These are phyloP conservation scores for Gnomoniopsis sp. DNA, from an alignment of 2,329 filamentous ascomycete species.

Conservation along the genomic window DNA sequence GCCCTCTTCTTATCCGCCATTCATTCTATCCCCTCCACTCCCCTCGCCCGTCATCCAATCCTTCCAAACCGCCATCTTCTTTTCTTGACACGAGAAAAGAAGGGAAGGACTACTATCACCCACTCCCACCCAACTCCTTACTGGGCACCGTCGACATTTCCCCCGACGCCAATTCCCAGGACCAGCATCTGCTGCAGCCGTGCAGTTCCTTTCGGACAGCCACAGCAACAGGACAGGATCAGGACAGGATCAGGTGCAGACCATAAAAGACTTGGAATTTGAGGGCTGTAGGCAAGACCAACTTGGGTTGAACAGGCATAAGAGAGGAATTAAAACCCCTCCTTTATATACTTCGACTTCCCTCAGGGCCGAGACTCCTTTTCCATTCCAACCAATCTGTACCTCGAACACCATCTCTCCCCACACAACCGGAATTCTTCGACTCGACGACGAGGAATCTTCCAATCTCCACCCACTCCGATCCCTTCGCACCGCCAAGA, in stretches of 20 bases:
- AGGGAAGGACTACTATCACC: conserved; percentile 33
- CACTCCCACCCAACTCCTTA: conserved; percentile 22
- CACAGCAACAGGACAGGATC: background rate
- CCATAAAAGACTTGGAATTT: background rate
- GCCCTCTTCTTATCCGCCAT: conserved; percentile 41
- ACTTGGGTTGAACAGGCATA: conserved; percentile 3
- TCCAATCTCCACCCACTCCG: conserved; percentile 32
- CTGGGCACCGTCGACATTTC: conserved; percentile 17
- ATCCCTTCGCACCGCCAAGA: conserved; percentile 31
- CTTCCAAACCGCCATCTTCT: conserved; percentile 37
- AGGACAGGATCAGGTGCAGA: background rate
- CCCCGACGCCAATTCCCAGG: conserved; percentile 17
- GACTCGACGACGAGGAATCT: conserved; percentile 41
- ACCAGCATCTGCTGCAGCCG: conserved; percentile 14
- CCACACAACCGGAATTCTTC: conserved; percentile 37
- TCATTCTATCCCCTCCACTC: conserved; percentile 36
- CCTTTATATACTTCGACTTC: conserved; percentile 14
- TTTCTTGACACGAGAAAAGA: conserved; percentile 29
- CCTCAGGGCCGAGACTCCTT: conserved; percentile 4
- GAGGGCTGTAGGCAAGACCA: background rate
- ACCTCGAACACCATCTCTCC: conserved; percentile 14
- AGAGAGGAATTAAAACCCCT: conserved; percentile 16
- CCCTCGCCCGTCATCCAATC: conserved; percentile 45
- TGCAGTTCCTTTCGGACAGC: conserved; percentile 16
- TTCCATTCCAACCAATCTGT: conserved; percentile 16